phyloP scores from a whole-genome alignment of 1,139 yeast species.

The Suhomyces bokatorum region DNA sequence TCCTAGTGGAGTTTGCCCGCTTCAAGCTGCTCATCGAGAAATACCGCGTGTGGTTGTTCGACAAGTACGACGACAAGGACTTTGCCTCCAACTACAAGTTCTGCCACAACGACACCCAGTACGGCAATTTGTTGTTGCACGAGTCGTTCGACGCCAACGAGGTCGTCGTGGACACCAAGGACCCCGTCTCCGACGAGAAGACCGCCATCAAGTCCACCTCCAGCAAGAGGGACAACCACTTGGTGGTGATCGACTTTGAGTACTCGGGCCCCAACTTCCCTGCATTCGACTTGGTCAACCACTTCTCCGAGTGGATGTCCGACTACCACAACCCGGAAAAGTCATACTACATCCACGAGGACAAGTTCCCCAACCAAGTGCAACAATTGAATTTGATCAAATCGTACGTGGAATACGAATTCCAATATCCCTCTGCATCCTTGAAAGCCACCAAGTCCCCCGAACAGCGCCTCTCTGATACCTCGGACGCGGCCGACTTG shows the following conservation, averaged over 20 bases:
- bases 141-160: constrained; percentile 37
- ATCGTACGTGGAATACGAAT: constrained; percentile 65
- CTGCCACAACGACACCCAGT: constrained; percentile 95
- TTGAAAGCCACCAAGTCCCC: constrained; percentile 21
- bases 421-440: constrained; percentile 40
- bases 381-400: constrained; percentile 72
- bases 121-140: constrained; percentile 76
- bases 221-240: constrained; percentile 57
- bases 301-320: constrained; percentile 94
- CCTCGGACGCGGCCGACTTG: constrained; percentile 27
- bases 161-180: constrained; percentile 28
- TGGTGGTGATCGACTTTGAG: constrained; percentile 95
- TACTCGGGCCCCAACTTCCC: constrained; percentile 93
- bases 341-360: constrained; percentile 58
- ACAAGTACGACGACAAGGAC: constrained; percentile 47
- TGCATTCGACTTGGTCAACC: constrained; percentile 88
- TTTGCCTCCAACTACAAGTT: constrained; percentile 60
- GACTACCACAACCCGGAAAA: constrained; percentile 72
- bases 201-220: constrained; percentile 25
- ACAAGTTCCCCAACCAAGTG: constrained; percentile 62
- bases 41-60: constrained; percentile 65
- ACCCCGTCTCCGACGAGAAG: constrained; percentile 22
- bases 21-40: constrained; percentile 49
- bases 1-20: constrained; percentile 48
- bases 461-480: constrained; percentile 17